Evolutionary conservation across 2,329 filamentous ascomycete genomes (phyloP).

Genomic region (Helotiales sp.): DNA sequence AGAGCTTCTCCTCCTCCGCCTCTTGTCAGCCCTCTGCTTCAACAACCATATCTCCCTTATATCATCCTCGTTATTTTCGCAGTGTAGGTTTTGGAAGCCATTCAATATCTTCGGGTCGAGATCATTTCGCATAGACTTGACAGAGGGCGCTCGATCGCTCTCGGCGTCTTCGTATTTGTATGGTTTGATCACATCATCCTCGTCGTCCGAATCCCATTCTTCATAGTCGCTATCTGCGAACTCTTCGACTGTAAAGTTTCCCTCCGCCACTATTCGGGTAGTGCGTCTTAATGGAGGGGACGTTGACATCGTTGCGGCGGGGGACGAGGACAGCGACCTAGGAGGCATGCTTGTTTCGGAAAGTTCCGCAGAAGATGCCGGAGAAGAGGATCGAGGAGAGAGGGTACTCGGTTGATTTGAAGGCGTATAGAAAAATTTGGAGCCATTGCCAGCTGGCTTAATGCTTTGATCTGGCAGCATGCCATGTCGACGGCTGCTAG

Average conservation of each 20-base stretch:
- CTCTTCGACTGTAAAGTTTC: slow-evolving; percentile 35
- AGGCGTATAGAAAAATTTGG: slow-evolving; percentile 36
- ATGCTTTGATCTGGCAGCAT: slow-evolving; percentile 41
- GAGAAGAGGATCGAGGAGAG: slow-evolving; percentile 41
- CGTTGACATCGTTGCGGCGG: slow-evolving; percentile 10
- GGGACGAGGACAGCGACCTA: slow-evolving; percentile 29
- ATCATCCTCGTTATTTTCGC: slow-evolving; percentile 23
- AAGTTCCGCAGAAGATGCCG: slow-evolving; percentile 32
- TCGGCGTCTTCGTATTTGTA: slow-evolving; percentile 37
- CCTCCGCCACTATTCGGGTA: slow-evolving; percentile 21
- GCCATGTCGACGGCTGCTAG: slow-evolving; percentile 30
- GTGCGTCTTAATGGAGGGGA: slow-evolving; percentile 14
- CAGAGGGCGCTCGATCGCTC: slow-evolving; percentile 28
- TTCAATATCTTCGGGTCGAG: slow-evolving; percentile 24
- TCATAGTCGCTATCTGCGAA: slow-evolving; percentile 31
- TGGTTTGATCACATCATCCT: slow-evolving; percentile 29
- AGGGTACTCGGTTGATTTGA: slow-evolving; percentile 35
- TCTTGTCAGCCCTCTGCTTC: slow-evolving; percentile 24
- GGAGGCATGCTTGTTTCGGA: slow-evolving; percentile 30
- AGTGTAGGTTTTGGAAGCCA: slow-evolving; percentile 26
- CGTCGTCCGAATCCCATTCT: slow-evolving; percentile 30
- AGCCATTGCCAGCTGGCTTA: slow-evolving; percentile 38
- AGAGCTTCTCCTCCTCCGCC: slow-evolving; percentile 32
- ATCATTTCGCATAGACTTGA: slow-evolving; percentile 20
- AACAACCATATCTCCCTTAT: slow-evolving; percentile 30